Percentiles rank a stretch among this genome's conserved stretches.
Conservation (phyloP, 352 stramenopile species). For the Globisporangium barbulae region DNA sequence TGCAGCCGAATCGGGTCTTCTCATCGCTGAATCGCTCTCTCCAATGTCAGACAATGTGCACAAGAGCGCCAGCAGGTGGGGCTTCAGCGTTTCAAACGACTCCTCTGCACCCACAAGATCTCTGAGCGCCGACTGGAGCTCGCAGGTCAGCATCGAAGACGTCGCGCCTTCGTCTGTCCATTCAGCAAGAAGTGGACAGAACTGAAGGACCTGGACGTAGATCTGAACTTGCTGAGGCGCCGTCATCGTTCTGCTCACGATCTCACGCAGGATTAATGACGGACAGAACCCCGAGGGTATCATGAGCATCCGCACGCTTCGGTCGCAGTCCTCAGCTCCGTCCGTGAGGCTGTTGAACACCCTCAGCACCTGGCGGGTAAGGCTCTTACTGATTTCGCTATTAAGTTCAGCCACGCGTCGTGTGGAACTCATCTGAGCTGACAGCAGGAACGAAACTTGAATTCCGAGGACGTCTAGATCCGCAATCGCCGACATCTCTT, state of each 20-base stretch:
- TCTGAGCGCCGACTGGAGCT: conserved; percentile 24
- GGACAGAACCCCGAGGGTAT: conserved; percentile 30
- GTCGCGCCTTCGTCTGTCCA: conserved; percentile 18
- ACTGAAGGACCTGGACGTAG: conserved; percentile 22
- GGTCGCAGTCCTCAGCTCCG: conserved; percentile 7
- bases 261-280: conserved; percentile 23
- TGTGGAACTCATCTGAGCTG: conserved; percentile 22
- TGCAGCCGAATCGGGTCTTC: conserved; percentile 10
- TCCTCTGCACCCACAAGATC: conserved; percentile 20
- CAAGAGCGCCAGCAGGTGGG: conserved; percentile 26
- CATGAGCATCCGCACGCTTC: conserved; percentile 18
- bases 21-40: neutral
- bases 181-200: conserved; percentile 28
- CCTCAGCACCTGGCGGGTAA: conserved; percentile 21
- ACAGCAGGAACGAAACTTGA: conserved; percentile 31
- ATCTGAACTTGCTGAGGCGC: conserved; percentile 22
- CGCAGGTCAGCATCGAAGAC: conserved; percentile 15
- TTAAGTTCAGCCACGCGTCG: conserved; percentile 15
- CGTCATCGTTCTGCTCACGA: conserved; percentile 20
- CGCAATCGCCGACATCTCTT: conserved; percentile 22
- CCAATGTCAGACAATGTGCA: conserved; percentile 11
- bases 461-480: conserved; percentile 19
- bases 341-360: conserved; percentile 38
- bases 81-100: conserved; percentile 26
- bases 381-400: conserved; percentile 2